A percentile compares a stretch with the other conserved stretches of the same genome.
Conservation (phyloP, 2,329 filamentous ascomycete genomes). For the Ophiosphaerella narmari region DNA sequence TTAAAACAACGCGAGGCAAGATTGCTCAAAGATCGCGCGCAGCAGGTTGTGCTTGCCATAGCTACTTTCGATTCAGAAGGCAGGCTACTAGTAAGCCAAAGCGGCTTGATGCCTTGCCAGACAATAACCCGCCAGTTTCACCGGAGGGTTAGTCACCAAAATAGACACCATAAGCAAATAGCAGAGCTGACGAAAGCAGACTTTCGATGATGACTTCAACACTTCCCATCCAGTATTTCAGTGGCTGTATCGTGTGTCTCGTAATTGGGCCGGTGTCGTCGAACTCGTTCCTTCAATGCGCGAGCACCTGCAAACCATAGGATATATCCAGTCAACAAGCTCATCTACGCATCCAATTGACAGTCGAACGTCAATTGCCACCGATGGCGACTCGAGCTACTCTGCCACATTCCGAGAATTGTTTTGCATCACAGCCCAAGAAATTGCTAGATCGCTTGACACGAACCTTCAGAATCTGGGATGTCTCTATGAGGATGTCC, state of each 20-base stretch:
- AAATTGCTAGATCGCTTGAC: conserved; percentile 71
- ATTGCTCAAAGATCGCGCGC: conserved; percentile 52
- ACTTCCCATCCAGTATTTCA: conserved; percentile 79
- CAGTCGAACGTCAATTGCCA: conserved; percentile 24
- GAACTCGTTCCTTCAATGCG: conserved; percentile 74
- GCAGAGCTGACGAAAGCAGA: conserved; percentile 38
- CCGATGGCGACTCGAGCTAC: conserved; percentile 68
- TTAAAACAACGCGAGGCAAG: conserved; percentile 46
- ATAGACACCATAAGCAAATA: conserved; percentile 58
- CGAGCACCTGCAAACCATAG: conserved; percentile 65
- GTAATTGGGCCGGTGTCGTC: conserved; percentile 73
- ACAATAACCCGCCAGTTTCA: conserved; percentile 72
- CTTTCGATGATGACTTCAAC: conserved; percentile 74
- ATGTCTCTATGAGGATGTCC: conserved; percentile 74
- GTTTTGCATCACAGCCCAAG: conserved; percentile 78
- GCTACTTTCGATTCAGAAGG: conserved; percentile 71
- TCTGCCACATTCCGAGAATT: conserved; percentile 78
- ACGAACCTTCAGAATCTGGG: conserved; percentile 68
- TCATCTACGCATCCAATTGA: conserved; percentile 17
- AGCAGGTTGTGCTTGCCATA: conserved; percentile 60
- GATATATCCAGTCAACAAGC: conserved; percentile 26
- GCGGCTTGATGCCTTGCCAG: conserved; percentile 70
- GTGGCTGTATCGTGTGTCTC: conserved; percentile 83
- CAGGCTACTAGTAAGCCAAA: conserved; percentile 69
- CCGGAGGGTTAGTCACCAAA: conserved; percentile 51